phyloP scores from a whole-genome alignment of 202 grass and related monocot genomes.

The Cymbopogon flexuosus region DNA sequence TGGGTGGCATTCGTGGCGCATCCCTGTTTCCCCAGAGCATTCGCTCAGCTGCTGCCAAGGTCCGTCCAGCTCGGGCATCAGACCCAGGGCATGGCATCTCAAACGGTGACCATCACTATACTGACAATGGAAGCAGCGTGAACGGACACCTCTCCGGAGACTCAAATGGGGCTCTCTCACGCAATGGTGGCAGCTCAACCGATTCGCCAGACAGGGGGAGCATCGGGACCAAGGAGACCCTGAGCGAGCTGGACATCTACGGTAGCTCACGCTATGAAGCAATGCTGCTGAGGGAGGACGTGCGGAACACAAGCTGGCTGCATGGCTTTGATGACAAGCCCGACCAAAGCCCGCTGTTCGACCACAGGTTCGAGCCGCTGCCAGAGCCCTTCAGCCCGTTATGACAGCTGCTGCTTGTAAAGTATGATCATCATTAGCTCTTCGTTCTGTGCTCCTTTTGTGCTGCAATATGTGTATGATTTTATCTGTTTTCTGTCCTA shows the following conservation, averaged over 20 bases:
- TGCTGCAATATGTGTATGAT: slow-evolving; percentile 26
- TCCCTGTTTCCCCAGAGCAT: slow-evolving; percentile 94
- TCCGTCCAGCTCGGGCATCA: slow-evolving; percentile 42
- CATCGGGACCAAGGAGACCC: slow-evolving; percentile 53
- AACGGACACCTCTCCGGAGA: slow-evolving; percentile 45
- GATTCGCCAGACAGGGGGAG: slow-evolving; percentile 59
- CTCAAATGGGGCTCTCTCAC: slow-evolving; percentile 34
- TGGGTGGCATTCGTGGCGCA: slow-evolving; percentile 77
- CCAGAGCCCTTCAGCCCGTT: slow-evolving; percentile 85
- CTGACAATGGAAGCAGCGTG: slow-evolving; percentile 55
- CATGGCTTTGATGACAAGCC: slow-evolving; percentile 69
- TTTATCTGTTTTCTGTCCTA: slow-evolving; percentile 19
- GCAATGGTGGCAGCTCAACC: slow-evolving; percentile 41
- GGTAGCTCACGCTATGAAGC: slow-evolving; percentile 74
- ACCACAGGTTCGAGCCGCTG: slow-evolving; percentile 85
- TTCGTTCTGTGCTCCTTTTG: not conserved
- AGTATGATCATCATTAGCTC: not conserved
- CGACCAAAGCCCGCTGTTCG: slow-evolving; percentile 75
- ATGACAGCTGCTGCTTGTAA: slow-evolving; percentile 40
- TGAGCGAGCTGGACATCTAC: slow-evolving; percentile 71
- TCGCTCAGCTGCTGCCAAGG: slow-evolving; percentile 52
- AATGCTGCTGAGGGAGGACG: slow-evolving; percentile 78
- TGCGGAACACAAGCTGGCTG: slow-evolving; percentile 76
- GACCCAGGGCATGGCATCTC: slow-evolving; percentile 43
- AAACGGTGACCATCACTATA: slow-evolving; percentile 29